Conservation (phyloP, 78 protist genomes). For the Cavenderia fasciculata region DNA sequence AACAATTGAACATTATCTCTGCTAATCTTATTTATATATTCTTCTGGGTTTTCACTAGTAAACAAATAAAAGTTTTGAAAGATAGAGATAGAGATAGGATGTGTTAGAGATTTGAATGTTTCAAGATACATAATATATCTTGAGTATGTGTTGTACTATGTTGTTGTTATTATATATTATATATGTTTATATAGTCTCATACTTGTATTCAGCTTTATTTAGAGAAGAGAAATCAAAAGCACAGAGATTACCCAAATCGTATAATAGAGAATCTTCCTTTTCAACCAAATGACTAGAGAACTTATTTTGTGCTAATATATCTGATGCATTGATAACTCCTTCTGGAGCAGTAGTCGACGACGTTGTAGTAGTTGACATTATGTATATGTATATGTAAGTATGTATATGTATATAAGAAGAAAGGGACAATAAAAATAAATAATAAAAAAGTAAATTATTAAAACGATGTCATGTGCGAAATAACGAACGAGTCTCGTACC, state of each 20-base stretch:
- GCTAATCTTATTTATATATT: constrained; percentile 46
- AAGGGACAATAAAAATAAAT: not conserved
- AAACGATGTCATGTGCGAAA: not conserved
- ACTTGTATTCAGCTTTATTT: constrained; percentile 51
- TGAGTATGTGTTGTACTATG: not conserved
- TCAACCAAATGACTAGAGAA: constrained; percentile 45
- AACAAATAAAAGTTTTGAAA: too few relatives aligned
- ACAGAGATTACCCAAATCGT: constrained; percentile 42
- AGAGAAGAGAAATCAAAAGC: constrained; percentile 50
- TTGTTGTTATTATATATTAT: not conserved
- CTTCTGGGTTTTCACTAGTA: constrained; percentile 29
- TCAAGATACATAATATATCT: not conserved
- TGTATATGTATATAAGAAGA: not conserved
- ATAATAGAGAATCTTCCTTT: constrained; percentile 33
- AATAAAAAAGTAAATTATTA: not conserved
- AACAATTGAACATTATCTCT: constrained; percentile 78
- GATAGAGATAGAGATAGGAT: too few relatives aligned
- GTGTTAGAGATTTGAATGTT: not conserved
- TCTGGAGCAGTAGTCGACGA: not conserved
- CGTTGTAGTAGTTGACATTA: too few relatives aligned
- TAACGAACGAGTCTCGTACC: too few relatives aligned
- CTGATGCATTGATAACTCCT: constrained; percentile 45
- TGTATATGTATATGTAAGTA: not conserved
- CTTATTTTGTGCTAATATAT: constrained; percentile 18
- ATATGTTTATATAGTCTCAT: too few relatives aligned